These are phyloP conservation scores for Naegleria lovaniensis DNA, from an alignment of 208 protist genomes.

Conservation along the genomic window DNA sequence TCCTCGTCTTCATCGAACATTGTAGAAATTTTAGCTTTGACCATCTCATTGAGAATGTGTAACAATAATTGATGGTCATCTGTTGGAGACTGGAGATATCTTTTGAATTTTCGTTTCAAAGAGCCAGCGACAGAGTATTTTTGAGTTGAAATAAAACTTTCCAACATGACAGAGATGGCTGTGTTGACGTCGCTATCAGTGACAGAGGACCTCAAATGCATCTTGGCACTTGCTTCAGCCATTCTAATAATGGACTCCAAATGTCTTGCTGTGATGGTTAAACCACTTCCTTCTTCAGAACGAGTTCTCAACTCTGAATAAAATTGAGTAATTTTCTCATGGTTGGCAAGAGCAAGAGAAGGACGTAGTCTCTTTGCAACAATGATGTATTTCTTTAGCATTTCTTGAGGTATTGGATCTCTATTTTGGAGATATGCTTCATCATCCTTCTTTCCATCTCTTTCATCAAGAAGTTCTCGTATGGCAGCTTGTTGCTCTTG, in stretches of 20 bases:
- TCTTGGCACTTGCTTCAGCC: slow-evolving; percentile 91
- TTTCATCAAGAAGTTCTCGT: slow-evolving; percentile 17
- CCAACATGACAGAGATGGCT: slow-evolving; percentile 93
- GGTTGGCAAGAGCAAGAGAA: slow-evolving; percentile 79
- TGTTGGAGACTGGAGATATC: neutral
- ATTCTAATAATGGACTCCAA: slow-evolving; percentile 98
- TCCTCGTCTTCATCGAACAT: neutral
- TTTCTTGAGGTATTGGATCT: slow-evolving; percentile 68
- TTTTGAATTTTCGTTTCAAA: slow-evolving; percentile 43
- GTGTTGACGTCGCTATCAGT: slow-evolving; percentile 92
- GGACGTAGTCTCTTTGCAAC: slow-evolving; percentile 89
- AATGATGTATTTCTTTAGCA: slow-evolving; percentile 96
- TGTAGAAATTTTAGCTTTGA: neutral
- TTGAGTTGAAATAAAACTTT: slow-evolving; percentile 95
- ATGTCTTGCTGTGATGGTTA: slow-evolving; percentile 95
- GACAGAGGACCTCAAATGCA: slow-evolving; percentile 93
- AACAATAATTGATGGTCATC: slow-evolving; percentile 11
- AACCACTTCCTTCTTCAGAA: slow-evolving; percentile 65
- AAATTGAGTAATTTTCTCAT: slow-evolving; percentile 83
- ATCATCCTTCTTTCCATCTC: slow-evolving; percentile 56
- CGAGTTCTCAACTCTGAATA: slow-evolving; percentile 95
- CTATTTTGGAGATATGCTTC: slow-evolving; percentile 37
- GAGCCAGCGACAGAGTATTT: slow-evolving; percentile 52
- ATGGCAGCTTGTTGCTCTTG: slow-evolving; percentile 53
- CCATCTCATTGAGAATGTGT: neutral